Conservation (phyloP, 306 rosid species). For the Leucaena leucocephala region DNA sequence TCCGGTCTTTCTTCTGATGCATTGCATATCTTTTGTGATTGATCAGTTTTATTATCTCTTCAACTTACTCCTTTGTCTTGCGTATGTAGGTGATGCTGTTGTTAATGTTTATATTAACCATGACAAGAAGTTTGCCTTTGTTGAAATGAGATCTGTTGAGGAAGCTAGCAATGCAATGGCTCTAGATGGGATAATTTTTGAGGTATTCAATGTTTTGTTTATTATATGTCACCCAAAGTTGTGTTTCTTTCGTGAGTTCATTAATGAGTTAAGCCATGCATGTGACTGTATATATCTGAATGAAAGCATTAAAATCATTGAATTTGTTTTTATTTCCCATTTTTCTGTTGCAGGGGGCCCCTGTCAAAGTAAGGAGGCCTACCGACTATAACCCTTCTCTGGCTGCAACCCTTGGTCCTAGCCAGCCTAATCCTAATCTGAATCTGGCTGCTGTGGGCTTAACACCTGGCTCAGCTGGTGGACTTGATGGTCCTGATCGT, state of each 20-base stretch:
- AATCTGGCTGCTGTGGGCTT: slow-evolving; percentile 90
- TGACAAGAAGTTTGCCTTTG: slow-evolving; percentile 97
- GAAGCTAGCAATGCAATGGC: slow-evolving; percentile 99
- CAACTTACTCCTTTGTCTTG: slow-evolving; percentile 8
- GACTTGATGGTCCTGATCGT: slow-evolving; percentile 99
- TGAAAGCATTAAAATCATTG: not conserved
- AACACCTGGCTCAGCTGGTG: slow-evolving; percentile 99
- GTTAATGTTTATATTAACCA: slow-evolving; percentile 98
- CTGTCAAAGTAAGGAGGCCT: slow-evolving; percentile 98
- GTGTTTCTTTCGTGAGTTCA: not conserved
- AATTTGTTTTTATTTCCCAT: slow-evolving; percentile 22
- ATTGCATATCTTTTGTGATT: not conserved
- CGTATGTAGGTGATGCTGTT: slow-evolving; percentile 86
- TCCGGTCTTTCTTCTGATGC: not conserved
- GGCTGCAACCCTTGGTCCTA: too few species aligned
- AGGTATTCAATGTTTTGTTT: slow-evolving; percentile 47
- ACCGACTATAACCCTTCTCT: slow-evolving; percentile 42
- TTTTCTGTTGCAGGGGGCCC: slow-evolving; percentile 71
- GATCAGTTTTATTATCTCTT: not conserved
- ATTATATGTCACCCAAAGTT: not conserved
- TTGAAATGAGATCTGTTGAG: slow-evolving; percentile 99
- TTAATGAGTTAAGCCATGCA: not conserved
- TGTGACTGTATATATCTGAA: not conserved
- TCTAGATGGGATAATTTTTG: slow-evolving; percentile 95
- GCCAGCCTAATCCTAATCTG: slow-evolving; percentile 32